Conservation (phyloP, 176 grass and related monocot genomes). For the Zea mays region DNA sequence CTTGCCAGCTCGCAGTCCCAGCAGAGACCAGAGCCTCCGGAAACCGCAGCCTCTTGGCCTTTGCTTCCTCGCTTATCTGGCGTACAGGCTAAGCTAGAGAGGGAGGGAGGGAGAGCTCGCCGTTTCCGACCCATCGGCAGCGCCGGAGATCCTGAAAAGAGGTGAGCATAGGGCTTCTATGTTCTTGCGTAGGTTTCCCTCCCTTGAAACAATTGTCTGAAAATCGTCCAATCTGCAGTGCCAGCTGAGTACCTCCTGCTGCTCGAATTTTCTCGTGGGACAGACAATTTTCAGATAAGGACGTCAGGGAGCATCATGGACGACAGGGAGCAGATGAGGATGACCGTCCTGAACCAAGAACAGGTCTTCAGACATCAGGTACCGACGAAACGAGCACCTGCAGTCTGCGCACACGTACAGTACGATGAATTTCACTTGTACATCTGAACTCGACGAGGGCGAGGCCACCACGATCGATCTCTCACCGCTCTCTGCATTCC, state of each 20-base stretch:
- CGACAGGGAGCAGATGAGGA: slow-evolving; percentile 61
- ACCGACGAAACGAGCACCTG: no score
- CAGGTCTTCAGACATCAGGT: slow-evolving; percentile 69
- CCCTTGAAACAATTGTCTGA: no score
- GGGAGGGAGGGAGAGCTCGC: no score
- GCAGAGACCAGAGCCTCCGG: slow-evolving; percentile 9
- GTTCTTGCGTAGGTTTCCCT: background rate
- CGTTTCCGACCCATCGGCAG: background rate
- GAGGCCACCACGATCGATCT: background rate
- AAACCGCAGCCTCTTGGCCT: background rate
- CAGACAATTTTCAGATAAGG: slow-evolving; percentile 14
- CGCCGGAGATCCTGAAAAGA: slow-evolving; percentile 13
- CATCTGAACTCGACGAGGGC: background rate
- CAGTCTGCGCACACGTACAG: no score
- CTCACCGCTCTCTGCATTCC: background rate
- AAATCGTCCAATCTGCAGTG: no score
- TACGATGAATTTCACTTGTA: no score
- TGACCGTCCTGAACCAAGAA: slow-evolving; percentile 60
- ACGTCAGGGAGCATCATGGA: background rate
- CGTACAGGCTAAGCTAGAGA: background rate
- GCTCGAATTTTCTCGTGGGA: slow-evolving; percentile 10
- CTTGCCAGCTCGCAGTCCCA: slow-evolving; percentile 1
- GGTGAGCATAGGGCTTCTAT: slow-evolving; percentile 32
- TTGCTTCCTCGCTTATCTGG: background rate
- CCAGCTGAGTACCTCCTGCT: background rate